A percentile compares a stretch with the other conserved stretches of the same genome.
These are phyloP conservation scores for Cryptococcus sp. DNA, from an alignment of 1,284 basidiomycete species.

Conservation along the genomic window DNA sequence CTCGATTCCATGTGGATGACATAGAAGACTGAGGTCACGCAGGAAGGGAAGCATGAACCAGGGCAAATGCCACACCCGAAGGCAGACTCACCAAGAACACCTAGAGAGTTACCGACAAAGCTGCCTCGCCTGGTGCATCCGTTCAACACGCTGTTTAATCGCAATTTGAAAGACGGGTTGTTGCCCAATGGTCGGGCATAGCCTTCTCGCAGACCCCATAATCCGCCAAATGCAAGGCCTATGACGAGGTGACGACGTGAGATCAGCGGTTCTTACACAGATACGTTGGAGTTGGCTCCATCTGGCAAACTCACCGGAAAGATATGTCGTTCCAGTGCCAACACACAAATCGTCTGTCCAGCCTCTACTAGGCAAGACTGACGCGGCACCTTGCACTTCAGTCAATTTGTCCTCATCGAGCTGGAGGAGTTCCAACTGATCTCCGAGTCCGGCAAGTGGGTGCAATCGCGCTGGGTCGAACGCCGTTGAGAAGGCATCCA, in stretches of 20 bases:
- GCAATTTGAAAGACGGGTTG: slow-evolving; percentile 69
- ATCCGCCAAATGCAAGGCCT: slow-evolving; percentile 91
- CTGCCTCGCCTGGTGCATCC: slow-evolving; percentile 94
- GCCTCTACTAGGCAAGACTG: slow-evolving; percentile 87
- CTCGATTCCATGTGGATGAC: slow-evolving; percentile 43
- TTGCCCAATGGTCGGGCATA: slow-evolving; percentile 75
- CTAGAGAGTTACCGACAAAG: slow-evolving; percentile 97
- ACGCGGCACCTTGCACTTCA: slow-evolving; percentile 78
- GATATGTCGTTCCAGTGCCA: slow-evolving; percentile 98
- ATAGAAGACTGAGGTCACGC: background rate
- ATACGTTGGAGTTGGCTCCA: background rate
- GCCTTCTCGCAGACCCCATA: slow-evolving; percentile 96
- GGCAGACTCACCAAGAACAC: slow-evolving; percentile 76
- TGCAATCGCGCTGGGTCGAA: slow-evolving; percentile 89
- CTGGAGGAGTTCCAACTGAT: slow-evolving; percentile 84
- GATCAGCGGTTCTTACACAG: background rate
- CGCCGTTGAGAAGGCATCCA: slow-evolving; percentile 76
- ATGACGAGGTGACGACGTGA: slow-evolving; percentile 34
- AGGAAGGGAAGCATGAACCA: too few relatives aligned
- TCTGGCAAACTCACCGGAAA: slow-evolving; percentile 72
- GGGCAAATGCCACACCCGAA: too few relatives aligned
- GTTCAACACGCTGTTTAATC: slow-evolving; percentile 96
- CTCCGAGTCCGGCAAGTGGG: slow-evolving; percentile 80
- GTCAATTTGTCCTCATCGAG: slow-evolving; percentile 91
- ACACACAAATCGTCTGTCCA: slow-evolving; percentile 99